Base-by-base conservation (phyloP, 2,329 filamentous ascomycete species). In the Seiridium cupressi region DNA sequence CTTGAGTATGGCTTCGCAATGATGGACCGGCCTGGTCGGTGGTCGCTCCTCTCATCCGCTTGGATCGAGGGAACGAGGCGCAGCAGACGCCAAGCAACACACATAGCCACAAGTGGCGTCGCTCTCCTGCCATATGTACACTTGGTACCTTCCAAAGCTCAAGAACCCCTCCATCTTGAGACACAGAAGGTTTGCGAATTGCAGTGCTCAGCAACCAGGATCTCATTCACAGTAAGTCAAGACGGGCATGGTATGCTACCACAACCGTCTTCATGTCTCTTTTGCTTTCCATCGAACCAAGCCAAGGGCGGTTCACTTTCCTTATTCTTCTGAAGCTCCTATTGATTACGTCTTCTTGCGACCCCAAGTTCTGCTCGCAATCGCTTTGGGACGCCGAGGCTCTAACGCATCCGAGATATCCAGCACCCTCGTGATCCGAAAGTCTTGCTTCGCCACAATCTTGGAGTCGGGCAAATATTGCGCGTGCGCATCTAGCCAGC, bases 181-280 rank as follows among this genome's bases (percentile, higher is more conserved):
- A 58, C 55, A 26, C 55, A 40, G 47, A 58, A 49, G 55, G 55
- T 58, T 58, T 58, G 55, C 34, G 35, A 58, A 40, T 26, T 35
- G 11, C 49, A 26, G 49, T 35, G 31, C 38, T 32, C 49, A 34
- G 38, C 49, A 35, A 53, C 10, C 18, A 35, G 34, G 11, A 35
- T 18, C 38, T 35, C 32, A 32, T 18, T 35, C 34, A 53, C 31
- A 13, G 49, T 53, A 53, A 53, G 34, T 35, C 49, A 53, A 53
- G 49, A 34, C 49, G 32, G 7, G 13, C 38, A 42, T 42, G 38
- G 38, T 42, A 42, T 42, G 7, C 13, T 42, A 42, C 13, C 18
- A 26, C 1, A 26, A 26, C 18, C 18, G 18, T 26, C 18, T 26
- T 26, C 18, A 1, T 26, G 18, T 26, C 18, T 26, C 18, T 26